phyloP scores from a whole-genome alignment of 2,329 filamentous ascomycete genomes.

The Setomelanomma holmii region DNA sequence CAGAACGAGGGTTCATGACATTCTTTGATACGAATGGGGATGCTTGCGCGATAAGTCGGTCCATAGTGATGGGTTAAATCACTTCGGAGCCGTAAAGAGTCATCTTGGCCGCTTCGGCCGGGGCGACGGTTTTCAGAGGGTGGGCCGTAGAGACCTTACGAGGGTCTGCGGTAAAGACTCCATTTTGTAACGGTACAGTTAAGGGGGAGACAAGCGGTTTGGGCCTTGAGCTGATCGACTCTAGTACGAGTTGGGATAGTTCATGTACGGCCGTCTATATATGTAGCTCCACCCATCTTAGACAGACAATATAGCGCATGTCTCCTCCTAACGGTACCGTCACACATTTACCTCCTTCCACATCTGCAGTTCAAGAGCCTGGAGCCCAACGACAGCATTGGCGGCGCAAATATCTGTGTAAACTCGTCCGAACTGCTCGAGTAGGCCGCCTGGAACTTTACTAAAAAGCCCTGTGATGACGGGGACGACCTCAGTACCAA shows the following conservation, averaged over 20 bases:
- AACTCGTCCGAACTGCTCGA: conserved; percentile 88
- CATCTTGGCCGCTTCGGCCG: conserved; percentile 92
- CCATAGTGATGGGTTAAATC: conserved; percentile 98
- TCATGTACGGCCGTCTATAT: too few relatives aligned
- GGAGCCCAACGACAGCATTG: conserved; percentile 81
- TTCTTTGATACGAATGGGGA: conserved; percentile 91
- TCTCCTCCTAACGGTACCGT: too few relatives aligned
- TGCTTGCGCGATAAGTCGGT: conserved; percentile 82
- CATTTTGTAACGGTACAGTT: too few relatives aligned
- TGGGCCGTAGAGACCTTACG: conserved; percentile 91
- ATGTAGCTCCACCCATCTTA: too few relatives aligned
- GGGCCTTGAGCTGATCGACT: too few relatives aligned
- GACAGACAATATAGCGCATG: too few relatives aligned
- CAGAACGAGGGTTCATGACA: conserved; percentile 76
- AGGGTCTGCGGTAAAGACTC: conserved; percentile 87
- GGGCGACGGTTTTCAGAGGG: conserved; percentile 86
- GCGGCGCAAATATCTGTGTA: conserved; percentile 96
- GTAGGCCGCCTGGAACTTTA: conserved; percentile 83
- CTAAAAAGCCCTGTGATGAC: conserved; percentile 88
- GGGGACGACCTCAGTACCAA: conserved; percentile 50
- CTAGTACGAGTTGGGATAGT: too few relatives aligned
- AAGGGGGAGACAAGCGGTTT: too few relatives aligned
- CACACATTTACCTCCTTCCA: conserved; percentile 99
- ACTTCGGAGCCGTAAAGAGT: conserved; percentile 82
- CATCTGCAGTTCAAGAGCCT: conserved; percentile 86